Base-by-base conservation (phyloP, 2,329 filamentous ascomycete species). In the Aureobasidium lini region DNA sequence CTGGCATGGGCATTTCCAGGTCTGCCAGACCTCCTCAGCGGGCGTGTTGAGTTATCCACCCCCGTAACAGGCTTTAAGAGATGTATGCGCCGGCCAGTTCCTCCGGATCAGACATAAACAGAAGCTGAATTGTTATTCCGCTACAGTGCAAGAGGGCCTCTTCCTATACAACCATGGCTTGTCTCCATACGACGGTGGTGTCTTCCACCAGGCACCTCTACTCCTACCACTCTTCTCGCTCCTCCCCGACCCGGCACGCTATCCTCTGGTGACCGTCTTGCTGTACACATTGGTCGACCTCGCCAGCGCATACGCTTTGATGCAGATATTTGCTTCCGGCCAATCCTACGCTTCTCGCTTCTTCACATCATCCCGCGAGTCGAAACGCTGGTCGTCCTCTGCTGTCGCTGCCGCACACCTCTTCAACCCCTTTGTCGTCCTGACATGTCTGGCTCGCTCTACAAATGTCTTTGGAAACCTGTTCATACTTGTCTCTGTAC, bases 21-120 rank as follows among this genome's bases (percentile, higher is more conserved):
- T 39, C 80, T 99, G 42, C 89, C 93, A 56, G 86, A 91, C 71
- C 81, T 96, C 63, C 81, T 99, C 63, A 94, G 90, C 18, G 89
- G 88, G 64, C 88, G 94, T 70, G 94, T 96, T 68, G 94, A 99
- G 79, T 88, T 99, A 69, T 96, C 94, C 46, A 99, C 94, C 23
- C 93, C 94, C 40, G 88, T 97, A 48, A 96, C 90, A 67, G 96
- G 93, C 82, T 99, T 96, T 83, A 97, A 97, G 79, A 84, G 94
- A 84, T 79, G 92, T 95, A 81, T 74, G 87, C 75, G 15, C 29
- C 18, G 7, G 10, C 40, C 58, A 5, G 18, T 18, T 10, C 16
- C 32, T 37, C 36, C 34, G 2, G 3, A 4, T 7, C 3, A 34
- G 2, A 31, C 15, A 40, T 62, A 46, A 15, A 16, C 23, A 59